Conservation (phyloP, 768 basidiomycete species). For the Rhizopogon roseolus region DNA sequence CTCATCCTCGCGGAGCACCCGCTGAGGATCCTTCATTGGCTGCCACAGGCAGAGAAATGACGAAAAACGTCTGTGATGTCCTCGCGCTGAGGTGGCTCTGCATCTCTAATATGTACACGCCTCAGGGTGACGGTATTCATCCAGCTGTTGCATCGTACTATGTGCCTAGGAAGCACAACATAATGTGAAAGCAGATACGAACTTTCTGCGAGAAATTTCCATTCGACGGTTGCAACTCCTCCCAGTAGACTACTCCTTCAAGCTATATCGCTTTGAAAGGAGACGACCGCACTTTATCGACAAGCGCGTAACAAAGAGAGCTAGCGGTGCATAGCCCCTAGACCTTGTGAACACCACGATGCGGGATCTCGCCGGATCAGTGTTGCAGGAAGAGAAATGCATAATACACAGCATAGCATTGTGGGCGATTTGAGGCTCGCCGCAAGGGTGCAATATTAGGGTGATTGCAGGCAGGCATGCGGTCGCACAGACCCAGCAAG, state of each 20-base stretch:
- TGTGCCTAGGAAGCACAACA: neutral
- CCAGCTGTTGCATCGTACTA: neutral
- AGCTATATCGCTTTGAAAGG: too few relatives aligned
- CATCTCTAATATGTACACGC: neutral
- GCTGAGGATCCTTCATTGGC: constrained; percentile 1
- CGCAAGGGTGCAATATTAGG: constrained; percentile 3
- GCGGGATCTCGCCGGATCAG: neutral
- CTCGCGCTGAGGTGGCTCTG: neutral
- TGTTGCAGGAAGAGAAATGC: neutral
- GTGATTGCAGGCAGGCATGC: constrained; percentile 3
- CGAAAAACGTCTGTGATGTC: neutral
- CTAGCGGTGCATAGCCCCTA: neutral
- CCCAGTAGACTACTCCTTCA: neutral
- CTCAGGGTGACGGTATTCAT: neutral
- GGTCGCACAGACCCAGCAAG: neutral
- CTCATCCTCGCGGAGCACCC: neutral
- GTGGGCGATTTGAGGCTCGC: neutral
- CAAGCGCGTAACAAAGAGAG: neutral
- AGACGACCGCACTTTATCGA: neutral
- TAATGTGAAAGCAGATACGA: neutral
- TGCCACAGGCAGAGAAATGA: neutral
- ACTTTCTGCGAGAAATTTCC: neutral
- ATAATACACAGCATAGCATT: neutral
- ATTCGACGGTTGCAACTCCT: neutral
- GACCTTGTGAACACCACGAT: constrained; percentile 1